These are phyloP conservation scores for Trypanosoma rangeli DNA, from an alignment of 208 protist genomes.

Conservation along the genomic window DNA sequence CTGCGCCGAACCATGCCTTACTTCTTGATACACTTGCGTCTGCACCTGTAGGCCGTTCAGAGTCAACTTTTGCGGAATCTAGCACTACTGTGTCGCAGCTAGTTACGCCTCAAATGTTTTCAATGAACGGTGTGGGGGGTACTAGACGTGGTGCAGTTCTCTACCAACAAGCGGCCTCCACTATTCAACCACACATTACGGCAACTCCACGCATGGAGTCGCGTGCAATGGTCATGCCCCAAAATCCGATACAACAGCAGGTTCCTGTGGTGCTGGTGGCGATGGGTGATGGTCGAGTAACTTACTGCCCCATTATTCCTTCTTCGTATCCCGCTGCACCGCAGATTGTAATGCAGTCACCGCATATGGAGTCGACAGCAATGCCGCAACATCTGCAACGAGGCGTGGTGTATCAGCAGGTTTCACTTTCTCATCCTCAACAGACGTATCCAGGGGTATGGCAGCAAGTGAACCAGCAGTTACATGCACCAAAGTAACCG, in stretches of 20 bases:
- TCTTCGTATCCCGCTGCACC: neutral
- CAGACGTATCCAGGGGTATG: slow-evolving; percentile 9
- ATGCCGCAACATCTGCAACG: slow-evolving; percentile 3
- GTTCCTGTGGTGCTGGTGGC: slow-evolving; percentile 21
- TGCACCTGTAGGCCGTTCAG: neutral
- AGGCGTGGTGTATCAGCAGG: slow-evolving; percentile 8
- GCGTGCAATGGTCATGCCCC: neutral
- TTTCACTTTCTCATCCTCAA: slow-evolving; percentile 1
- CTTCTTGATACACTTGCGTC: neutral
- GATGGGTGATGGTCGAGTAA: slow-evolving; percentile 26
- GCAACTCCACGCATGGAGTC: neutral
- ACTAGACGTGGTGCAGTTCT: neutral
- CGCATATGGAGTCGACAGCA: neutral
- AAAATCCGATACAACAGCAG: slow-evolving; percentile 1
- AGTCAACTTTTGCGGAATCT: neutral
- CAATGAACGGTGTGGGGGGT: neutral
- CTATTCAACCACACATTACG: neutral
- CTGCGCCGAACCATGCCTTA: neutral
- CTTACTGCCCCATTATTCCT: slow-evolving; percentile 21
- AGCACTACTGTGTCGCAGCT: neutral
- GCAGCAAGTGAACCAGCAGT: neutral
- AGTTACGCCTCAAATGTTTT: neutral
- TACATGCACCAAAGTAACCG: neutral
- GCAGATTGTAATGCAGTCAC: neutral
- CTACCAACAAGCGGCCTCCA: neutral